Evolutionary conservation across 305 asterid species (phyloP), one percentile per base, ranked within the genome.

Genomic region (Monarda citriodora): DNA sequence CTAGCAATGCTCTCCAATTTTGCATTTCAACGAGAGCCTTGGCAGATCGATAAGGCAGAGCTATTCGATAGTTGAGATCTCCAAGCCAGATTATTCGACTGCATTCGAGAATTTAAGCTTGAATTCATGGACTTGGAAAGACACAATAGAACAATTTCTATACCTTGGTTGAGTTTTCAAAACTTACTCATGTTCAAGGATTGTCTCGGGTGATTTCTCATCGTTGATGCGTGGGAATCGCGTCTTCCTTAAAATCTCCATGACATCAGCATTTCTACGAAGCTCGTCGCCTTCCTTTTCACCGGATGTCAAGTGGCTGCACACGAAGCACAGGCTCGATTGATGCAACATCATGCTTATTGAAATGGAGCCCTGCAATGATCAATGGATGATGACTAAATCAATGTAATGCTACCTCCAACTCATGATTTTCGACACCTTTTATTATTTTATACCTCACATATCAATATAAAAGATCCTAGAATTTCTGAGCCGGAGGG

Each of bases 21-120:
- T 92, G 98, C 98, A 92, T 92, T 84, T 87, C 98, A 15, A 92
- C 78, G 14, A 89, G 97, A 16, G 97, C 98, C 80, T 89, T 89
- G 51, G 96, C 95, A 46, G 88, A 79, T 25, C 98, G 97, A 70
- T 86, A 87, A 4, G 95, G 88, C 67, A 92, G 85, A 45, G 96
- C 97, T 68, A 91, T 88, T 56, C 98, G 92, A 59, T 91, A 91
- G 70, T 91, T 91, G 66, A 91, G 87, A 72, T 91, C 98, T 51
- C 98, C 98, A 22, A 91, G 89, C 98, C 98, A 91, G 68, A 91
- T 84, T 42, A 85, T 68, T 61, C 96, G 98, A 78, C 98, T 92
- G 67, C 60, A 77, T 68, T 44, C 15, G 58, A 54, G 53, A 42
- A 48, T 21, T 47, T 6, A 49, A 22, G 54, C 16, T 49, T 22